Evolutionary conservation across 805 yeast genomes (phyloP).

Genomic region (Tetrapisispora iriomotensis): DNA sequence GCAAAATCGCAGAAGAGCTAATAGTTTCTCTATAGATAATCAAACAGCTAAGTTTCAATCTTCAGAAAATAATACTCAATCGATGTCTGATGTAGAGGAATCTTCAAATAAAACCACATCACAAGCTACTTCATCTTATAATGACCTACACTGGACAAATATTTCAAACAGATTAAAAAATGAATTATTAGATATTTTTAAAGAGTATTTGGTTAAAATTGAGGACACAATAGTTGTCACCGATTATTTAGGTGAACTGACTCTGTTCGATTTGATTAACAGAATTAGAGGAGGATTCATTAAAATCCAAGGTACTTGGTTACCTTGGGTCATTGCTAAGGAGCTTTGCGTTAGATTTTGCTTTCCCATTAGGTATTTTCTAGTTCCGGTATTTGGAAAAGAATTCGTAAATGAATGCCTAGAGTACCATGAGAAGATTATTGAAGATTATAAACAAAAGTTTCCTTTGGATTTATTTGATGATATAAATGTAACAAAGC

Average conservation of each 20-base stretch:
- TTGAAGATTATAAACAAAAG: not conserved
- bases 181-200: conserved; percentile 10
- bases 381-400: conserved; percentile 73
- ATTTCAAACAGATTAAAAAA: conserved; percentile 17
- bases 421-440: not conserved
- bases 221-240: conserved; percentile 5
- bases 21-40: not conserved
- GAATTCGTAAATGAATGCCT: conserved; percentile 38
- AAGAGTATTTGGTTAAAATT: conserved; percentile 6
- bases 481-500: not conserved
- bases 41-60: no score
- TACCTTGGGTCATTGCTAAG: conserved; percentile 60
- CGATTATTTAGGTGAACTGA: conserved; percentile 7
- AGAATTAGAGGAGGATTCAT: conserved; percentile 88
- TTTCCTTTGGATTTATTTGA: not conserved
- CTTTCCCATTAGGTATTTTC: conserved; percentile 61
- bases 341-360: conserved; percentile 65
- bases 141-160: conserved; percentile 28
- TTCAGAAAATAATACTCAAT: not conserved
- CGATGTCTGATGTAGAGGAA: not conserved
- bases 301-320: conserved; percentile 92
- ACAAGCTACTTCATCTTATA: conserved; percentile 8
- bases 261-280: conserved; percentile 29
- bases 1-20: not conserved
- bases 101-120: not conserved